These are phyloP conservation scores for Jimgerdemannia flammicorona DNA, from an alignment of 192 early-diverging fungal genomes.

Conservation along the genomic window DNA sequence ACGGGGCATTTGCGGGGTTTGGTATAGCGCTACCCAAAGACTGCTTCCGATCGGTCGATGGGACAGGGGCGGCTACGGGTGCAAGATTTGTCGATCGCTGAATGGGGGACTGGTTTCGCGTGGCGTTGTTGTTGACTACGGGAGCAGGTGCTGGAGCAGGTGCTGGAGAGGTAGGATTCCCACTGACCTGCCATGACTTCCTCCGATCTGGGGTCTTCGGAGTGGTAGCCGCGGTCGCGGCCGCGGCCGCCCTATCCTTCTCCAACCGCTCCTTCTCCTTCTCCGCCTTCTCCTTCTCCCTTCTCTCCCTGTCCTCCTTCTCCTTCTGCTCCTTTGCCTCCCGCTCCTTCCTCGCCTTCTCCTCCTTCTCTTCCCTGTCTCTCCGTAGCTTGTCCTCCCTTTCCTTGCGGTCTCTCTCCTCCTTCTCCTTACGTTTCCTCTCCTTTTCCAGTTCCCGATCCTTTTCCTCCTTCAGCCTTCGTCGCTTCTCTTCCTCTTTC, in stretches of 20 bases:
- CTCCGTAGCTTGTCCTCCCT: conserved; percentile 23
- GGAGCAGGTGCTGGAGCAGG: no score
- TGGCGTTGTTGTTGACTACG: neutral
- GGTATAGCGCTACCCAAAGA: no score
- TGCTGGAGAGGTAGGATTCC: neutral
- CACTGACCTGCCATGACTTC: conserved; percentile 2
- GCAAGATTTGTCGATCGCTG: no score
- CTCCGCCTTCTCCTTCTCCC: no score
- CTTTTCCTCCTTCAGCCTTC: conserved; percentile 41
- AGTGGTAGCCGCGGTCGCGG: no score
- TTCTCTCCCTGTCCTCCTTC: conserved; percentile 39
- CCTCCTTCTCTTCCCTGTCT: conserved; percentile 33
- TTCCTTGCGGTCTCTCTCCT: conserved; percentile 30
- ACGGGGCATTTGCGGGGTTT: no score
- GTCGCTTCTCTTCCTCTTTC: conserved; percentile 60
- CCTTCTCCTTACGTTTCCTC: conserved; percentile 31
- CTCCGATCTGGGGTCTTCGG: neutral
- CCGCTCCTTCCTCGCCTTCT: conserved; percentile 29
- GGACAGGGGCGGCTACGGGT: no score
- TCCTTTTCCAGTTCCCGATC: conserved; percentile 36
- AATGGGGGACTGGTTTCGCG: no score
- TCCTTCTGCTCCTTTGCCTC: conserved; percentile 49
- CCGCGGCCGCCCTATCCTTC: conserved; percentile 25
- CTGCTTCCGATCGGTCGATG: no score
- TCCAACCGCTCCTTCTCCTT: no score